phyloP scores from a whole-genome alignment of 306 rosid species.

The Quercus engelmannii region DNA sequence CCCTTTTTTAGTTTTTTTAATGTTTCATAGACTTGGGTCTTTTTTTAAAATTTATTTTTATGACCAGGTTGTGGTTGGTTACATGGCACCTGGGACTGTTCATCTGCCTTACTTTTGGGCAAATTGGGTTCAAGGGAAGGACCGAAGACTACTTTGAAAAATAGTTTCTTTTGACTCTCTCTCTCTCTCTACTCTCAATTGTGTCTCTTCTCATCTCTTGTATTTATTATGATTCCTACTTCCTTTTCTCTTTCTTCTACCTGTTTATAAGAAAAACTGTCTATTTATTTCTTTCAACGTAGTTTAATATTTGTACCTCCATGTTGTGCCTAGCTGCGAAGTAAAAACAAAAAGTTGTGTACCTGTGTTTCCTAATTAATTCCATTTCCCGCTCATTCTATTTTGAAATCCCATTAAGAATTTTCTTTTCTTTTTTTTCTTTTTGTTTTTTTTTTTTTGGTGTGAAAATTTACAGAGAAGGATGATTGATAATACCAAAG shows the following conservation, averaged over 20 bases:
- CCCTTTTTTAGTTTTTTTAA: rapidly evolving
- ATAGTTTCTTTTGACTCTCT: not conserved
- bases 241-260: not conserved
- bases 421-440: not conserved
- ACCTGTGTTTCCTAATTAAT: not conserved
- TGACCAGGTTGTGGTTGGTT: conserved; percentile 76
- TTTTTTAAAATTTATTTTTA: not conserved
- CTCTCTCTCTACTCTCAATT: not conserved
- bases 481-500: not conserved
- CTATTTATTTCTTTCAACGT: not conserved
- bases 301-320: not conserved
- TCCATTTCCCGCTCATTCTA: not conserved
- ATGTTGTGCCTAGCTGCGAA: not conserved
- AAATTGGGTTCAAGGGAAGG: conserved; percentile 97
- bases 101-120: conserved; percentile 78
- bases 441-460: not conserved
- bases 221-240: not conserved
- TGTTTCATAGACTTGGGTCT: not conserved
- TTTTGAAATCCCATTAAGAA: not conserved
- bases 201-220: not conserved
- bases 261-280: conserved; percentile 3
- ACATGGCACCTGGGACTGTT: conserved; percentile 90
- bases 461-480: not conserved
- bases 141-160: conserved; percentile 70
- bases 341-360: not conserved